A percentile compares a stretch with the other conserved stretches of the same genome.
Conservation (phyloP, 768 basidiomycete genomes). For the Melanogaster broomeanus region DNA sequence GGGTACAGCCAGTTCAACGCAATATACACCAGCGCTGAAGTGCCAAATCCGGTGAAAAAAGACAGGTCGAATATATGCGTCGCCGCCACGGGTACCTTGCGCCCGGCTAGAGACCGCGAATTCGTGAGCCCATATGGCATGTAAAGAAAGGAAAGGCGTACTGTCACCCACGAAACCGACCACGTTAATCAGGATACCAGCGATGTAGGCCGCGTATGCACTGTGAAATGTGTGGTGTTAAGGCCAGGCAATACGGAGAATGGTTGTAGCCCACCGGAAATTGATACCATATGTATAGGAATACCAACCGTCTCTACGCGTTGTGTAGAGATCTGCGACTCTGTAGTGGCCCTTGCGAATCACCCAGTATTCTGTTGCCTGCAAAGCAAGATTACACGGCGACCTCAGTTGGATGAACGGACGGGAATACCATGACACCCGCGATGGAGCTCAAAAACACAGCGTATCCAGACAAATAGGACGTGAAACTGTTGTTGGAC, state of each 20-base stretch:
- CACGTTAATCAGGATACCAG: slow-evolving; percentile 81
- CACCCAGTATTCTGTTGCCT: slow-evolving; percentile 81
- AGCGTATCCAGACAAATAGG: slow-evolving; percentile 80
- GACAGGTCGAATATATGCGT: slow-evolving; percentile 76
- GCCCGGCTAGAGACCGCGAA: slow-evolving; percentile 47
- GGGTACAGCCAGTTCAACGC: slow-evolving; percentile 62
- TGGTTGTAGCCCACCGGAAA: slow-evolving; percentile 49
- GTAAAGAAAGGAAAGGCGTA: slow-evolving; percentile 35
- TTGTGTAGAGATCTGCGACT: slow-evolving; percentile 67
- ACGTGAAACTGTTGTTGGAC: slow-evolving; percentile 73
- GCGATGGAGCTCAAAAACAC: slow-evolving; percentile 82
- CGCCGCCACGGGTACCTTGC: slow-evolving; percentile 62
- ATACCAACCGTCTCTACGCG: slow-evolving; percentile 64
- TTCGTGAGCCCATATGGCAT: neutral
- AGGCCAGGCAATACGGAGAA: too few species aligned
- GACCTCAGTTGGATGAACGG: too few species aligned
- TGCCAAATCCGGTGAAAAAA: slow-evolving; percentile 81
- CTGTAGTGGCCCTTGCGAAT: slow-evolving; percentile 69
- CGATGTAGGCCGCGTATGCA: slow-evolving; percentile 65
- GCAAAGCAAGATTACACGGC: neutral
- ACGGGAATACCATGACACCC: slow-evolving; percentile 67
- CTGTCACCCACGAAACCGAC: slow-evolving; percentile 81
- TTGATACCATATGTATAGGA: slow-evolving; percentile 76
- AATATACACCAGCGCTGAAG: slow-evolving; percentile 66
- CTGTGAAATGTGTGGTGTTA: too few species aligned